A percentile compares a stretch with the other conserved stretches of the same genome.
phyloP scores from a whole-genome alignment of 306 rosid species.

The Trifolium fragiferum region DNA sequence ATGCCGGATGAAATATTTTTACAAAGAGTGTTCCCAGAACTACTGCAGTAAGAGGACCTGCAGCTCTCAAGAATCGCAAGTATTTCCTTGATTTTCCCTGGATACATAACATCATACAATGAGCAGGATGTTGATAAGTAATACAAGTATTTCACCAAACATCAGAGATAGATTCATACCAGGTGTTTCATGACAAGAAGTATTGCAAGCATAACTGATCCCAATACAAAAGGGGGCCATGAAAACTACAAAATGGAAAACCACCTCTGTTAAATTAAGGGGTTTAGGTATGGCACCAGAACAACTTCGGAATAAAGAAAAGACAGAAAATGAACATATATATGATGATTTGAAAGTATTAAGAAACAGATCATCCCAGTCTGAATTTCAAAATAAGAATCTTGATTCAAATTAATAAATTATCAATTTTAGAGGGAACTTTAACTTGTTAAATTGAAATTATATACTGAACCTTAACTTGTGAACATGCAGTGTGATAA shows the following conservation, averaged over 20 bases:
- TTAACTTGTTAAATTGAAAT: slow-evolving; percentile 14
- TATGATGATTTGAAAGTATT: neutral
- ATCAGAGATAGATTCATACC: slow-evolving; percentile 59
- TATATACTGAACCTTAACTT: neutral
- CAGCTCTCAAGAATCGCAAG: slow-evolving; percentile 86
- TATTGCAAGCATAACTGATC: slow-evolving; percentile 75
- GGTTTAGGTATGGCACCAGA: slow-evolving; percentile 36
- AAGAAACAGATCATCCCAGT: neutral
- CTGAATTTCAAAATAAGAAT: slow-evolving; percentile 10
- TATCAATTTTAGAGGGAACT: neutral
- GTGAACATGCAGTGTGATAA: neutral
- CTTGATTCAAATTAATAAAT: slow-evolving; percentile 9
- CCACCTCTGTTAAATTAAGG: slow-evolving; percentile 37
- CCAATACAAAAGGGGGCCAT: slow-evolving; percentile 97
- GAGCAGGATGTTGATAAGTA: slow-evolving; percentile 35
- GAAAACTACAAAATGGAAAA: slow-evolving; percentile 74
- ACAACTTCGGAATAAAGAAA: slow-evolving; percentile 17
- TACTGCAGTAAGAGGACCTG: slow-evolving; percentile 95
- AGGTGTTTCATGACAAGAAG: slow-evolving; percentile 88
- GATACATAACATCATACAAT: slow-evolving; percentile 42
- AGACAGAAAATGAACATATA: slow-evolving; percentile 14
- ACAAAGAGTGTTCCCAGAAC: slow-evolving; percentile 70
- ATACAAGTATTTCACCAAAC: slow-evolving; percentile 36
- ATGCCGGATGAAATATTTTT: slow-evolving; percentile 73
- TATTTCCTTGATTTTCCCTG: slow-evolving; percentile 92